Evolutionary conservation across 1,139 yeast species (phyloP).

Genomic region (Meyerozyma smithsonii): DNA sequence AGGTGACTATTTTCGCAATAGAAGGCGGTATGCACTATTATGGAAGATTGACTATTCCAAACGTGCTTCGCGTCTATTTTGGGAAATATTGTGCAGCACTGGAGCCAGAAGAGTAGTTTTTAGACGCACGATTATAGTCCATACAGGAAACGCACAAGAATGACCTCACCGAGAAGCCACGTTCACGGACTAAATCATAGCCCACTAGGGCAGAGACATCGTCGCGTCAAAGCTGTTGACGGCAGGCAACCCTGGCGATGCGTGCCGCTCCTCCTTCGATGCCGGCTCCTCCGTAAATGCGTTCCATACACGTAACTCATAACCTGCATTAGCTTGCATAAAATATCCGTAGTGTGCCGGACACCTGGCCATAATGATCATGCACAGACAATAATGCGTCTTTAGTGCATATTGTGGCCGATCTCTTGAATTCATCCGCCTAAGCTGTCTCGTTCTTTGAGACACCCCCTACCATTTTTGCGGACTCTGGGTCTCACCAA

Average conservation of each 20-base stretch:
- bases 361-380: not conserved
- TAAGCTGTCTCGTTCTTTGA: not conserved
- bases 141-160: no score
- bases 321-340: not conserved
- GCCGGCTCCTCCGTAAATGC: no score
- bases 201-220: no score
- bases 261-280: no score
- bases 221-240: no score
- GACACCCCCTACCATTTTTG: not conserved
- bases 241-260: no score
- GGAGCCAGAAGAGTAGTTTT: not conserved
- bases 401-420: not conserved
- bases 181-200: no score
- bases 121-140: not conserved
- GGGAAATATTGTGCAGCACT: not conserved
- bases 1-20: not conserved
- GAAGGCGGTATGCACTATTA: not conserved
- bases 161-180: no score
- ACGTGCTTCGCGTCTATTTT: not conserved
- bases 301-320: not conserved
- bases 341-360: not conserved
- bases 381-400: not conserved
- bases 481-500: not conserved
- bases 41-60: not conserved
- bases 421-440: not conserved